Percentiles rank a stretch among this genome's conserved stretches.
Evolutionary conservation across 768 basidiomycete species (phyloP).

Genomic region (Lactifluus volemus): DNA sequence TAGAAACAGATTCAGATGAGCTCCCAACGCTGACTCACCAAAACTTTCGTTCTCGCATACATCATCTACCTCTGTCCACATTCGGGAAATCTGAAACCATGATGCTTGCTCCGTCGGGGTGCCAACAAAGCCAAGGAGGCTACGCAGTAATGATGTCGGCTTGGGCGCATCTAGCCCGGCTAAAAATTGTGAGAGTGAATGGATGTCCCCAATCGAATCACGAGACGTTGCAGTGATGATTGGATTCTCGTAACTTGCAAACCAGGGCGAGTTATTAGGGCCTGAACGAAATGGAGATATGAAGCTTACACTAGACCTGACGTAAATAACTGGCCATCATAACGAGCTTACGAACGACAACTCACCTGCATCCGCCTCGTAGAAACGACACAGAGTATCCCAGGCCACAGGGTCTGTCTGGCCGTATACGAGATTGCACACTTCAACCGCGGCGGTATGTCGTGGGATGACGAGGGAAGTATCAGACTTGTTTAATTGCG

Average conservation of each 20-base stretch:
- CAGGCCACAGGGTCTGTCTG: constrained; percentile 38
- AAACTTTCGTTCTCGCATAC: constrained; percentile 74
- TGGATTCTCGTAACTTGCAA: constrained; percentile 67
- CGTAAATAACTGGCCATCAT: neutral
- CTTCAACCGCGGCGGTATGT: constrained; percentile 54
- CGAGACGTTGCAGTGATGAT: constrained; percentile 67
- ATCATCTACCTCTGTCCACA: constrained; percentile 71
- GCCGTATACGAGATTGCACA: constrained; percentile 64
- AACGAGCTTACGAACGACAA: constrained; percentile 17
- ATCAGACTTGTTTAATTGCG: constrained; percentile 10
- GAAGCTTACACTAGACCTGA: constrained; percentile 15
- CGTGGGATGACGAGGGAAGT: constrained; percentile 30
- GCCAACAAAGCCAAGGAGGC: constrained; percentile 42
- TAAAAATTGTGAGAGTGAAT: constrained; percentile 49
- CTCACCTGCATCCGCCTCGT: constrained; percentile 65
- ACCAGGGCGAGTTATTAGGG: constrained; percentile 30
- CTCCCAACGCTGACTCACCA: constrained; percentile 35
- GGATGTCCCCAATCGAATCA: constrained; percentile 62
- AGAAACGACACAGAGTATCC: constrained; percentile 50
- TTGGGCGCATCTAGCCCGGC: constrained; percentile 59
- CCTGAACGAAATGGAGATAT: constrained; percentile 25
- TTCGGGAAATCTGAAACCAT: constrained; percentile 54
- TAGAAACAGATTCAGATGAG: neutral
- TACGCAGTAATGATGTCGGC: constrained; percentile 51
- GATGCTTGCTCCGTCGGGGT: constrained; percentile 27